These are phyloP conservation scores for Thamnidium elegans DNA, from an alignment of 192 early-diverging fungal species.

Conservation along the genomic window DNA sequence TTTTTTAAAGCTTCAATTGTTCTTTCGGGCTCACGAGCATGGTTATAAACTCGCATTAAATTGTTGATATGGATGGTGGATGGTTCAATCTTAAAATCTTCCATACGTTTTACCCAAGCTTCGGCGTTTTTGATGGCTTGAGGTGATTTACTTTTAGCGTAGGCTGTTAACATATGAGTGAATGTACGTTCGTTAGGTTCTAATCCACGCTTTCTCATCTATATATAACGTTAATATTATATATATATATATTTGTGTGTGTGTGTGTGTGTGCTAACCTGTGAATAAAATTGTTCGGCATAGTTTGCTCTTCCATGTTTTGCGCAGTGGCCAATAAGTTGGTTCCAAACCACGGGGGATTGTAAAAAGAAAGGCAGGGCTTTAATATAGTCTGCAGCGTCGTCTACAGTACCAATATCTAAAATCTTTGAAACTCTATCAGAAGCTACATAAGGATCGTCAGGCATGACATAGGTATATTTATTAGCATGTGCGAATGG, in stretches of 20 bases:
- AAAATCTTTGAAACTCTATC: neutral
- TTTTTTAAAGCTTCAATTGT: neutral
- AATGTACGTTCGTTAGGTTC: conserved; percentile 13
- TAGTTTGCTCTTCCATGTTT: conserved; percentile 6
- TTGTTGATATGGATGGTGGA: conserved; percentile 10
- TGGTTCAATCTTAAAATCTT: neutral
- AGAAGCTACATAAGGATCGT: conserved; percentile 9
- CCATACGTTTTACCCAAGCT: conserved; percentile 7
- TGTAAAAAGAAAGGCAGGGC: conserved; percentile 8
- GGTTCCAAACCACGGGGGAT: neutral
- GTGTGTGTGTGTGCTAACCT: neutral
- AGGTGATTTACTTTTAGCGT: conserved; percentile 5
- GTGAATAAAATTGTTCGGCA: conserved; percentile 11
- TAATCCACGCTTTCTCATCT: conserved; percentile 17
- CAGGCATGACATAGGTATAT: conserved; percentile 1
- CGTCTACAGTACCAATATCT: conserved; percentile 11
- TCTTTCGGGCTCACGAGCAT: neutral
- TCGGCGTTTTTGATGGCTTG: conserved; percentile 1
- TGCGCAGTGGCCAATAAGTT: conserved; percentile 8
- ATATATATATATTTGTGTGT: too few species aligned
- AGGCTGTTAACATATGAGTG: conserved; percentile 4
- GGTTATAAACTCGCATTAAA: conserved; percentile 7
- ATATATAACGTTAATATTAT: neutral
- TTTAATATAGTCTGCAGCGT: neutral
- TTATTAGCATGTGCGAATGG: neutral